These are phyloP conservation scores for Venturia oleaginea DNA, from an alignment of 2,329 filamentous ascomycete genomes.

Conservation along the genomic window DNA sequence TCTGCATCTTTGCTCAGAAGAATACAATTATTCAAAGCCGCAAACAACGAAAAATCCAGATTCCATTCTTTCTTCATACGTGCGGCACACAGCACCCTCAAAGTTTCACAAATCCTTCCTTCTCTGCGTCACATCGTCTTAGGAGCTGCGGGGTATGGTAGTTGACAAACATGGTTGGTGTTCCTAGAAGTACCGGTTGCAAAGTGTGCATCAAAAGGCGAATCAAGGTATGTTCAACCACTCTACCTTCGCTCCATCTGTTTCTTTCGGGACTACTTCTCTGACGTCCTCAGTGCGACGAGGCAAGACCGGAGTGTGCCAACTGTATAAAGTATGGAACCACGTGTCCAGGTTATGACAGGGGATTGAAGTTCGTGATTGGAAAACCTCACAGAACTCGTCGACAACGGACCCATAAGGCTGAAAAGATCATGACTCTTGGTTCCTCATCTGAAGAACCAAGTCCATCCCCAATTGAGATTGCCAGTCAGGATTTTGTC, in stretches of 20 bases:
- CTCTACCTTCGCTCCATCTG: not conserved
- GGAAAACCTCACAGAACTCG: conserved; percentile 10
- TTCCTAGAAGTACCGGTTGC: conserved; percentile 12
- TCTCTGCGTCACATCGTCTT: not conserved
- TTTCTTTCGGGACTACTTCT: not conserved
- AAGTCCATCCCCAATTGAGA: not conserved
- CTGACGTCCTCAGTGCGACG: conserved; percentile 9
- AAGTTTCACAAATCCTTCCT: not conserved
- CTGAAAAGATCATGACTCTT: not conserved
- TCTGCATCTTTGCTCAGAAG: not conserved
- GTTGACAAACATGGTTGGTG: conserved; percentile 3
- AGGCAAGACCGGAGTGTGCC: conserved; percentile 4
- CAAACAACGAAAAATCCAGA: not conserved
- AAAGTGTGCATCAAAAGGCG: conserved; percentile 8
- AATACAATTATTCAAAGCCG: not conserved
- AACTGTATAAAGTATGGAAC: conserved; percentile 11
- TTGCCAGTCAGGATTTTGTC: not conserved
- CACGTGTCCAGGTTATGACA: conserved; percentile 9
- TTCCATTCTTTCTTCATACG: not conserved
- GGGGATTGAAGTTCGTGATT: conserved; percentile 5
- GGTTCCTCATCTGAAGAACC: not conserved
- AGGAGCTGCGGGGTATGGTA: not conserved
- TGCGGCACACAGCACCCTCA: not conserved
- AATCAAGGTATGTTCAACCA: not conserved
- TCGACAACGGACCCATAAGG: conserved; percentile 7